Evolutionary conservation across 441 rosid species (phyloP).

Genomic region (Biscutella auriculata): DNA sequence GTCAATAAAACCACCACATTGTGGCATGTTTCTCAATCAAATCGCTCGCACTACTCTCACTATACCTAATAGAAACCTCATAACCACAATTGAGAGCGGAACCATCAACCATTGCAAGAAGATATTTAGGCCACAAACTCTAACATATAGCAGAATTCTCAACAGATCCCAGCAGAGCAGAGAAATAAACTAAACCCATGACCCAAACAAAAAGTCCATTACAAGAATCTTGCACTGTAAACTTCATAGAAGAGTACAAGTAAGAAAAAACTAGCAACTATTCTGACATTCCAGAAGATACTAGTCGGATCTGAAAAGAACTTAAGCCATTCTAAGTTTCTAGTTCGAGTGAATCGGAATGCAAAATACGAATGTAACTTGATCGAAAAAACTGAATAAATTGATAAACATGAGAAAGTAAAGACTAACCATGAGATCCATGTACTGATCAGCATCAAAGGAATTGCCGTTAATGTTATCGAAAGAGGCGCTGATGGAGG

Average conservation of each 20-base stretch:
- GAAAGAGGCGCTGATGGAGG: conserved; percentile 39
- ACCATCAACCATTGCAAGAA: conserved; percentile 1
- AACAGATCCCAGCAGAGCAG: neutral
- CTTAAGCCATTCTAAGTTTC: neutral
- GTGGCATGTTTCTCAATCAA: neutral
- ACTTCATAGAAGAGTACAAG: neutral
- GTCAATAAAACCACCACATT: conserved; percentile 2
- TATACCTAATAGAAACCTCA: neutral
- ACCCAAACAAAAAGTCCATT: neutral
- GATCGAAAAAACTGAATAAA: too few species aligned
- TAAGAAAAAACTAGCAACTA: neutral
- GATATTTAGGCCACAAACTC: too few species aligned
- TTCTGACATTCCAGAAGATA: neutral
- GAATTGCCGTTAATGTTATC: conserved; percentile 72
- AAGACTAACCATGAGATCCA: conserved; percentile 67
- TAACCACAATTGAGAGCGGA: neutral
- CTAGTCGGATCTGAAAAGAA: neutral
- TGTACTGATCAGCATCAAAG: conserved; percentile 84
- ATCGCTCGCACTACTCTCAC: neutral
- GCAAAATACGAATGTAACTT: neutral
- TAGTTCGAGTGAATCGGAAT: neutral
- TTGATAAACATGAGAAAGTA: too few species aligned
- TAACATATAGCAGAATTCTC: neutral
- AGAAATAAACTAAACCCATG: neutral
- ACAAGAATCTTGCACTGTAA: neutral